A percentile compares a stretch with the other conserved stretches of the same genome.
phyloP scores from a whole-genome alignment of 2,329 filamentous ascomycete genomes.

The Stemphylium lycopersici region DNA sequence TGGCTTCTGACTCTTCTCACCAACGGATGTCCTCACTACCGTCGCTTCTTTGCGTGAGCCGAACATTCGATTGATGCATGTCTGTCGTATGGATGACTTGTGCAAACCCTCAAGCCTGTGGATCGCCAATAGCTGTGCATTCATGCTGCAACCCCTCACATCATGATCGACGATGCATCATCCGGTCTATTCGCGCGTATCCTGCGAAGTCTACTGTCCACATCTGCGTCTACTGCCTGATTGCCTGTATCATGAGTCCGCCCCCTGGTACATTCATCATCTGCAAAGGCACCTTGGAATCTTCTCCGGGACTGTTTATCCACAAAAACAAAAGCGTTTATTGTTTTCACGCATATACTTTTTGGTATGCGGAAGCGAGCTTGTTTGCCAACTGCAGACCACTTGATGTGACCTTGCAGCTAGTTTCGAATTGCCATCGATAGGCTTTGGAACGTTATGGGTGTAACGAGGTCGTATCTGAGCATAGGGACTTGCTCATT shows the following conservation, averaged over 20 bases:
- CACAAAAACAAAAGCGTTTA: constrained; percentile 17
- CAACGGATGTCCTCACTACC: constrained; percentile 4
- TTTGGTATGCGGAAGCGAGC: not conserved
- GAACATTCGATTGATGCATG: constrained; percentile 18
- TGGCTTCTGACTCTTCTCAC: constrained; percentile 8
- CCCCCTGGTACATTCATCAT: constrained; percentile 1
- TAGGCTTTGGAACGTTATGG: not conserved
- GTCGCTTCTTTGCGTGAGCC: constrained; percentile 22
- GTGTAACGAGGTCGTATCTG: not conserved
- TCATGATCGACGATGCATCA: constrained; percentile 3
- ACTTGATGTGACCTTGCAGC: not conserved
- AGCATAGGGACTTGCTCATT: not conserved
- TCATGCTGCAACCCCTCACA: not conserved
- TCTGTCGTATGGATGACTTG: constrained; percentile 15
- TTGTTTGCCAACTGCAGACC: not conserved
- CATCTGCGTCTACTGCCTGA: not conserved
- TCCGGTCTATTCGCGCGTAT: not conserved
- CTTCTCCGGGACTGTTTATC: not conserved
- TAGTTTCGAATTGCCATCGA: not conserved
- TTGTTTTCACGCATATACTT: constrained; percentile 12
- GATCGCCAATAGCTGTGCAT: constrained; percentile 1
- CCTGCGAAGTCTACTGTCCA: not conserved
- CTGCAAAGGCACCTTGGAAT: not conserved
- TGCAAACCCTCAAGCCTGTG: constrained; percentile 5
- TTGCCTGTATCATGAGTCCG: constrained; percentile 4